Evolutionary conservation across 495 filamentous ascomycete genomes (phyloP), one percentile per base, ranked within the genome.

Genomic region (Wilcoxina mikolae): DNA sequence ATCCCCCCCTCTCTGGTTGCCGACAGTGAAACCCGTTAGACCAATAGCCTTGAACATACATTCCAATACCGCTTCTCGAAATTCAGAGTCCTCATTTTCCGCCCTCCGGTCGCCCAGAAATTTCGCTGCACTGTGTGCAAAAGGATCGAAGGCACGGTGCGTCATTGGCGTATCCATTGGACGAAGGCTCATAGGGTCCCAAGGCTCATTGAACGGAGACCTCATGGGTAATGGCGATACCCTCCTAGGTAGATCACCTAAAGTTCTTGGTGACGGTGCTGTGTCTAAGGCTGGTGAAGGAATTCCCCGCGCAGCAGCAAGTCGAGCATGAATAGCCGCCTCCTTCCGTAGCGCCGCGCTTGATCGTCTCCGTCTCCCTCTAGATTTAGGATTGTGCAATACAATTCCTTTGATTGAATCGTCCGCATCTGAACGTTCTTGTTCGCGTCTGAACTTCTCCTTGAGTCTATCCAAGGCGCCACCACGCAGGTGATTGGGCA

Each of bases 21-120:
- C 79, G 43, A 78, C 78, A 9, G 77, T 74, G 45, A 76, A 59
- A 35, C 63, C 79, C 0, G 81, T 83, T 56, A 98, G 69, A 2
- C 91, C 91, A 59, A 98, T 84, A 10, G 88, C 84, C 65, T 93
- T 95, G 69, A 94, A 87, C 62, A 96, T 93, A 65, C 91, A 96
- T 52, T 94, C 89, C 18, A 95, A 69, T 18, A 96, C 87, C 0
- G 87, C 90, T 57, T 86, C 85, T 17, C 93, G 75, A 67, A 96
- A 96, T 9, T 90, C 60, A 51, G 78, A 75, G 60, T 95, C 89
- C 59, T 95, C 91, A 54, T 95, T 62, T 67, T 59, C 62, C 3
- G 58, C 55, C 48, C 35, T 58, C 46, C 56, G 61, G 31, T 67
- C 67, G 12, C 51, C 53, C 51, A 61, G 60, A 17, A 65, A 64